Evolutionary conservation across 768 basidiomycete species (phyloP).

Genomic region (Termitomyces sp.): DNA sequence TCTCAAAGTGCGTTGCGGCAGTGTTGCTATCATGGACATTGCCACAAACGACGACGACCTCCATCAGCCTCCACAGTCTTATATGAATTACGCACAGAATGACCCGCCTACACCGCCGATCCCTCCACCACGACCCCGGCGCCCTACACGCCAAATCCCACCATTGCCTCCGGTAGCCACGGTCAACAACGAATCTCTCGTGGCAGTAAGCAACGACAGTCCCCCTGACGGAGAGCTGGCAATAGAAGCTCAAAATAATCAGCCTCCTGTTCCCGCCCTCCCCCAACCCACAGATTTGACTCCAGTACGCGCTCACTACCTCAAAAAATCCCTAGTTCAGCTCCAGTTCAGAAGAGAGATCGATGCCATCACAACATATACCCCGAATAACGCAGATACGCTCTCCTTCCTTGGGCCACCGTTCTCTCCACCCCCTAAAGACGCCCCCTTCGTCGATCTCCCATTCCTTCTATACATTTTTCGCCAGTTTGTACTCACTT

Average conservation of each 20-base stretch:
- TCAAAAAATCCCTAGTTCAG: constrained; percentile 92
- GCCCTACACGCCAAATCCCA: constrained; percentile 15
- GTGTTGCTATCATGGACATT: constrained; percentile 6
- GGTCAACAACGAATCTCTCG: constrained; percentile 2
- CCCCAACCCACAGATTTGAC: constrained; percentile 44
- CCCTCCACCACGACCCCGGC: constrained; percentile 7
- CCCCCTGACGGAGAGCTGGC: background rate
- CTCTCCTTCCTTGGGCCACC: constrained; percentile 88
- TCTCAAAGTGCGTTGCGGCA: constrained; percentile 1
- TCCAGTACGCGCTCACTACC: constrained; percentile 92
- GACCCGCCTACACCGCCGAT: background rate
- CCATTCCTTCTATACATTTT: constrained; percentile 90
- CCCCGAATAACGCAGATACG: constrained; percentile 47
- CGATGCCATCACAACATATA: constrained; percentile 49
- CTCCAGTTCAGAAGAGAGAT: constrained; percentile 85
- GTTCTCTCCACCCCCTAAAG: constrained; percentile 67
- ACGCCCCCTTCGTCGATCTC: constrained; percentile 57
- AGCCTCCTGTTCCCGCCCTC: background rate
- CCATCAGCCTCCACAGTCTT: background rate
- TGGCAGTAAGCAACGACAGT: background rate
- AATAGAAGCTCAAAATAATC: background rate
- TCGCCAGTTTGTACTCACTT: constrained; percentile 88
- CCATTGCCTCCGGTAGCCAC: constrained; percentile 5
- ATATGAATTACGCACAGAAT: background rate
- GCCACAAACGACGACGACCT: constrained; percentile 1